Conservation (phyloP, 257 asterid genomes). For the Ajuga chamaepitys region DNA sequence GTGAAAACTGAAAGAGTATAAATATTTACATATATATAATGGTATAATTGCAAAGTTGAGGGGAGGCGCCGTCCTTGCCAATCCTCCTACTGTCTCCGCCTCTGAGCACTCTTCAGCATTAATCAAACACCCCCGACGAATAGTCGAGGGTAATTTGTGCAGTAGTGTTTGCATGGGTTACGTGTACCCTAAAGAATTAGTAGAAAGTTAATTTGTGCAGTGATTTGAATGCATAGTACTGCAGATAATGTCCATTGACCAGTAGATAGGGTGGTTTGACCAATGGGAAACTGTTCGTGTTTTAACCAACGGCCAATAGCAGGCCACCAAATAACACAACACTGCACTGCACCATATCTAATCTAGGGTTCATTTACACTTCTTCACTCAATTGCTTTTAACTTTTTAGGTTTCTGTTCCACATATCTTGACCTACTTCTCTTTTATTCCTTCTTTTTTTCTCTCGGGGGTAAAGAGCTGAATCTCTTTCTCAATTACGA, state of each 20-base stretch:
- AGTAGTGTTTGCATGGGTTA: no score
- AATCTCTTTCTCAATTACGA: no score
- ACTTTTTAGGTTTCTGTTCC: slow-evolving; percentile 11
- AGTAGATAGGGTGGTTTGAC: background rate
- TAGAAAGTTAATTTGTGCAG: background rate
- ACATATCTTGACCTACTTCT: slow-evolving; percentile 15
- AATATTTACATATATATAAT: no score
- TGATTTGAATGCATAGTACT: background rate
- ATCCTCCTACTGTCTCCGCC: no score
- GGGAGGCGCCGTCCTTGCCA: no score
- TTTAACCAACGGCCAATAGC: slow-evolving; percentile 12
- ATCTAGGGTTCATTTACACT: slow-evolving; percentile 11
- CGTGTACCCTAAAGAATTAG: background rate
- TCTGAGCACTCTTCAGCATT: no score
- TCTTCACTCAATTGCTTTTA: background rate
- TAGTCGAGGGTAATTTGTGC: no score
- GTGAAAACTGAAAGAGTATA: no score
- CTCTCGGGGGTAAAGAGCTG: no score
- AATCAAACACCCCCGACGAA: no score
- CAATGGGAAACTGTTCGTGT: background rate
- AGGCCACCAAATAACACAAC: background rate
- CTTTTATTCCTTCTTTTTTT: background rate
- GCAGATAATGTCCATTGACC: background rate
- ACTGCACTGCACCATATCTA: no score
- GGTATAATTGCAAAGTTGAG: no score